Evolutionary conservation across 352 stramenopile genomes (phyloP).

Genomic region (Phytopythium cucurbitacearum): DNA sequence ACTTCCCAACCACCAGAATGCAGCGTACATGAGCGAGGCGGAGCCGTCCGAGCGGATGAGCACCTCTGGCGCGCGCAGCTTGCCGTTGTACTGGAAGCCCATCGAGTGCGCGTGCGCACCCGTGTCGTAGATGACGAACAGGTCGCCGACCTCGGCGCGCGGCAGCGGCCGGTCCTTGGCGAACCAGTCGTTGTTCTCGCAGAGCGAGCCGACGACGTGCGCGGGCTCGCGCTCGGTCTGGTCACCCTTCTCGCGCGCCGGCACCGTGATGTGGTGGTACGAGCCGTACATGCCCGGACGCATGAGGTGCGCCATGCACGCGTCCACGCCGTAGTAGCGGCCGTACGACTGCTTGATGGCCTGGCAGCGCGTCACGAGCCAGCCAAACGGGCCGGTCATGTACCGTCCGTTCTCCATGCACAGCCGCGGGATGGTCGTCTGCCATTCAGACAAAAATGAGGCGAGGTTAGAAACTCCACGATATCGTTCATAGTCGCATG

Average conservation of each 20-base stretch:
- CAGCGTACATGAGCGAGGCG: constrained; percentile 65
- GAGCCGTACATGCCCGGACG: constrained; percentile 87
- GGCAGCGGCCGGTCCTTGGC: constrained; percentile 79
- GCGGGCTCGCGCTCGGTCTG: constrained; percentile 27
- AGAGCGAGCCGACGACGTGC: constrained; percentile 85
- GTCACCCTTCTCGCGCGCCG: constrained; percentile 30
- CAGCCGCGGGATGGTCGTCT: constrained; percentile 48
- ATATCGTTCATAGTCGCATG: not conserved
- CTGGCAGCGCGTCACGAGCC: constrained; percentile 80
- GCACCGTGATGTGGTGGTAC: constrained; percentile 88
- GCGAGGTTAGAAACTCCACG: not conserved
- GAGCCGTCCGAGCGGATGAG: constrained; percentile 54
- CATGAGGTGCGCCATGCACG: constrained; percentile 90
- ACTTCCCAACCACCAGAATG: not conserved
- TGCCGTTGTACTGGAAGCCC: constrained; percentile 93
- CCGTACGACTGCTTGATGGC: constrained; percentile 86
- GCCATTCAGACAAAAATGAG: not conserved
- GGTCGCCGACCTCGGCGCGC: constrained; percentile 67
- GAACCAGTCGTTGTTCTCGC: constrained; percentile 93
- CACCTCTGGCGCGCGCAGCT: constrained; percentile 85
- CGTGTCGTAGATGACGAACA: constrained; percentile 90
- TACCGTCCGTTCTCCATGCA: constrained; percentile 90
- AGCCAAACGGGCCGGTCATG: constrained; percentile 87
- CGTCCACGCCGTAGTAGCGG: constrained; percentile 85
- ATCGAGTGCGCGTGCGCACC: constrained; percentile 90